phyloP scores from a whole-genome alignment of 345 rosid species.

The Nephelium lappaceum region DNA sequence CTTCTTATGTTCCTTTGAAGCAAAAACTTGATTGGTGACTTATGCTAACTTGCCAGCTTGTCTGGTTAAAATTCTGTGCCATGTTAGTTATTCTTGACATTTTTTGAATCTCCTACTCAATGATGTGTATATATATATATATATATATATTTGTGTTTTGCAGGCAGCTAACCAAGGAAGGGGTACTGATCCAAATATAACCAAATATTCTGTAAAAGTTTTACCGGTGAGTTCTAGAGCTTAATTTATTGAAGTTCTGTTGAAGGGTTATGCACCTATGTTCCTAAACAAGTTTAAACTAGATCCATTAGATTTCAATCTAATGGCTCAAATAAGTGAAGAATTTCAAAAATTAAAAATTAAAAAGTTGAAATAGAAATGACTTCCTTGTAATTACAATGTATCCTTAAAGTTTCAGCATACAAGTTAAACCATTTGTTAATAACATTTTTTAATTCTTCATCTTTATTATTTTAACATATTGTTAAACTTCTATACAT shows the following conservation, averaged over 20 bases:
- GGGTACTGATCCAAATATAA: conserved; percentile 64
- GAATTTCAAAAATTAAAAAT: neutral
- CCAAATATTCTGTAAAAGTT: conserved; percentile 81
- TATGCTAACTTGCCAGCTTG: neutral
- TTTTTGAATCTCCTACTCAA: neutral
- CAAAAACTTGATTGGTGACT: neutral
- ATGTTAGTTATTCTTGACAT: neutral
- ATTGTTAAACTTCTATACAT: neutral
- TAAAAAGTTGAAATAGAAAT: neutral
- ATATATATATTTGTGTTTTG: conserved; percentile 20
- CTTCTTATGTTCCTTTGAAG: neutral
- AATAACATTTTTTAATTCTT: neutral
- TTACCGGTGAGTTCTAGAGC: conserved; percentile 64
- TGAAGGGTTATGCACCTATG: neutral
- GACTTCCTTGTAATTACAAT: neutral
- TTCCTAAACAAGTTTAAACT: neutral
- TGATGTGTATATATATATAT: conserved; percentile 10
- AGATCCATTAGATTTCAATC: neutral
- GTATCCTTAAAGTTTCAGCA: neutral
- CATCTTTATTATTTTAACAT: neutral
- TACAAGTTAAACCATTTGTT: neutral
- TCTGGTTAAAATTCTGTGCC: neutral
- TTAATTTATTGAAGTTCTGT: neutral
- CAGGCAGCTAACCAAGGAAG: conserved; percentile 73
- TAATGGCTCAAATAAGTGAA: neutral